Evolutionary conservation across 108 stramenopile species (phyloP).

Genomic region (Nannochloropsis granulata): DNA sequence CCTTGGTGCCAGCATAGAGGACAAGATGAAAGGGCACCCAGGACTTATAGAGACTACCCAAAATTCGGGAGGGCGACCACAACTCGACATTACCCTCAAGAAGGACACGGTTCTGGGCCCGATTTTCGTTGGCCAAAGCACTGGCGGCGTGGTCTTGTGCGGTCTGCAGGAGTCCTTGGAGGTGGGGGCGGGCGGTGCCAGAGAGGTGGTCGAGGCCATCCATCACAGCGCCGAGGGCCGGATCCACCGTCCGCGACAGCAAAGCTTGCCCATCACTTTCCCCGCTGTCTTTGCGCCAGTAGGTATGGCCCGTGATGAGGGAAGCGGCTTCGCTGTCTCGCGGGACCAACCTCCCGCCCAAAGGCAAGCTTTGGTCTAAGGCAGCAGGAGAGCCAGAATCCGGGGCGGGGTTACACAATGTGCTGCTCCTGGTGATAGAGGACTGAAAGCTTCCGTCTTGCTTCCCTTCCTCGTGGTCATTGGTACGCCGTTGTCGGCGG

Average conservation of each 20-base stretch:
- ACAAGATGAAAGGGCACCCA: neutral
- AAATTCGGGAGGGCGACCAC: neutral
- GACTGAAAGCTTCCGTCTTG: no score
- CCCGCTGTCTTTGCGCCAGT: neutral
- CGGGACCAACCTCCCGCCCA: neutral
- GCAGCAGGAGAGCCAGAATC: no score
- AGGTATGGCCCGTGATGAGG: neutral
- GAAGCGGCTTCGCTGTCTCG: neutral
- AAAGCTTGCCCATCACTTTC: neutral
- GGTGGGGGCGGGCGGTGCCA: neutral
- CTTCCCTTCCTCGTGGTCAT: no score
- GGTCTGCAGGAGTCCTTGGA: neutral
- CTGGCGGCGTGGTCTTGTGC: neutral
- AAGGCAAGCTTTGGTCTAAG: neutral
- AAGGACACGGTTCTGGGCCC: neutral
- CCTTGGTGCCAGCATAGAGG: neutral
- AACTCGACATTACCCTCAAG: neutral
- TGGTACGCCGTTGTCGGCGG: no score
- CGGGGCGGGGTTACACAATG: no score
- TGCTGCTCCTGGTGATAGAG: no score
- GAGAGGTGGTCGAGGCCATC: neutral
- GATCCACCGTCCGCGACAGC: neutral
- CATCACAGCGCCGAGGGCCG: neutral
- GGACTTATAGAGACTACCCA: neutral
- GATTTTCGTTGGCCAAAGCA: neutral